Evolutionary conservation across 2,329 filamentous ascomycete genomes (phyloP).

Genomic region (Fusarium sp.): DNA sequence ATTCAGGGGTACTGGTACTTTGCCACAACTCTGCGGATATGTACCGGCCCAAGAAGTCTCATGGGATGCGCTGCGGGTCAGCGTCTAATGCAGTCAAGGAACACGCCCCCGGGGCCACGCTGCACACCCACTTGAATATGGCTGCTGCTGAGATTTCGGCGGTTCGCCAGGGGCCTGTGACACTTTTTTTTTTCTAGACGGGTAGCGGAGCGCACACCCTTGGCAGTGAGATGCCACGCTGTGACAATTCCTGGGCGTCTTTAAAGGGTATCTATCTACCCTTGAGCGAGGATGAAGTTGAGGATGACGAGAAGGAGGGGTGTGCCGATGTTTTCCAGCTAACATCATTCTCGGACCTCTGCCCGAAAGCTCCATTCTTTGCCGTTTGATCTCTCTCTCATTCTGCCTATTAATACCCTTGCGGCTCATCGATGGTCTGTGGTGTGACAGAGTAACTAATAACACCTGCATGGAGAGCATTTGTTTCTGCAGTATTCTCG

Average conservation of each 20-base stretch:
- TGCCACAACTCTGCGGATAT: neutral
- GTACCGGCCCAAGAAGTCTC: neutral
- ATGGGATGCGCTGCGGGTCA: slow-evolving; percentile 23
- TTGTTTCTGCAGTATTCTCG: neutral
- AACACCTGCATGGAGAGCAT: neutral
- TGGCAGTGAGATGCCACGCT: slow-evolving; percentile 19
- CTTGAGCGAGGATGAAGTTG: neutral
- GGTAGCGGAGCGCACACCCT: slow-evolving; percentile 14
- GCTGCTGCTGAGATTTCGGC: neutral
- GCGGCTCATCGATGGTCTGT: neutral
- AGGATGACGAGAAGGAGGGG: neutral
- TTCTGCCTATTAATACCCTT: neutral
- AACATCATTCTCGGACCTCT: slow-evolving; percentile 1
- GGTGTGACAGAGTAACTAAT: neutral
- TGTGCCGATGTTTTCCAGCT: neutral
- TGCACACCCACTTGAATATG: neutral
- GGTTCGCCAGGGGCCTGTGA: slow-evolving; percentile 17
- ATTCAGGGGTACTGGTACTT: neutral
- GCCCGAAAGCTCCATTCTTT: slow-evolving; percentile 1
- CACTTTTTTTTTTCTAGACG: neutral
- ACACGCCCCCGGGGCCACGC: neutral
- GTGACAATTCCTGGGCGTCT: slow-evolving; percentile 14
- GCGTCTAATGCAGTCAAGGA: slow-evolving; percentile 17
- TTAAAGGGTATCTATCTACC: neutral
- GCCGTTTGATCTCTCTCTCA: no score